A percentile compares a stretch with the other conserved stretches of the same genome.
Evolutionary conservation across 345 rosid species (phyloP).

Genomic region (Reutealis trisperma): DNA sequence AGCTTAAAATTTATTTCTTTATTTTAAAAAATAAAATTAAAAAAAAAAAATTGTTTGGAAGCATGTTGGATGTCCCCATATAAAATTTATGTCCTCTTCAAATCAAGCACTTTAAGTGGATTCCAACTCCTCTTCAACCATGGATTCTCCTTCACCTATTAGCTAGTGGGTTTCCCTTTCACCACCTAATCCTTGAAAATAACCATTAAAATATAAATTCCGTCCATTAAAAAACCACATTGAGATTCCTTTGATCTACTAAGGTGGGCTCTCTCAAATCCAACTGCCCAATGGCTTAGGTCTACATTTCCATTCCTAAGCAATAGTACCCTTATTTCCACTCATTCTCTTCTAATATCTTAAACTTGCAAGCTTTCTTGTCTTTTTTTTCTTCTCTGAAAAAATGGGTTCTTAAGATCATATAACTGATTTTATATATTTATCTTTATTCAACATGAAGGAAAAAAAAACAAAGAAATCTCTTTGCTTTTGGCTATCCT

Average conservation of each 20-base stretch:
- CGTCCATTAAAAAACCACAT: slow-evolving; percentile 34
- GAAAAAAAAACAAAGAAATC: neutral
- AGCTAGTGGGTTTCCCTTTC: slow-evolving; percentile 91
- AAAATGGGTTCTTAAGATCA: slow-evolving; percentile 18
- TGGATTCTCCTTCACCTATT: slow-evolving; percentile 43
- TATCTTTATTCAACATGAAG: too few relatives aligned
- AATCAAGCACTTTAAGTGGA: slow-evolving; percentile 73
- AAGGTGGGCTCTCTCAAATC: slow-evolving; percentile 66
- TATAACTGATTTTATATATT: neutral
- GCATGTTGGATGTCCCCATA: slow-evolving; percentile 57
- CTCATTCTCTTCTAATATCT: slow-evolving; percentile 22
- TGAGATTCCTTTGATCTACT: slow-evolving; percentile 38
- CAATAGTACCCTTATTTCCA: slow-evolving; percentile 35
- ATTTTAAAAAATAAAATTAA: neutral
- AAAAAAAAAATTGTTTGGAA: slow-evolving; percentile 27
- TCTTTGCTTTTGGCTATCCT: slow-evolving; percentile 15
- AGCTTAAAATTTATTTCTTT: too few relatives aligned
- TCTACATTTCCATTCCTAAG: slow-evolving; percentile 31
- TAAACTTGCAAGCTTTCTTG: slow-evolving; percentile 7
- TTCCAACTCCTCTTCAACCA: slow-evolving; percentile 93
- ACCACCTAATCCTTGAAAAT: slow-evolving; percentile 76
- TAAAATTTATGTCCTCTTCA: slow-evolving; percentile 48
- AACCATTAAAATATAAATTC: slow-evolving; percentile 35
- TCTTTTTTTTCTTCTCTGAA: neutral
- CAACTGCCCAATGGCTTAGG: slow-evolving; percentile 45